These are phyloP conservation scores for Cyanodermella asteris DNA, from an alignment of 2,329 filamentous ascomycete genomes.

Conservation along the genomic window DNA sequence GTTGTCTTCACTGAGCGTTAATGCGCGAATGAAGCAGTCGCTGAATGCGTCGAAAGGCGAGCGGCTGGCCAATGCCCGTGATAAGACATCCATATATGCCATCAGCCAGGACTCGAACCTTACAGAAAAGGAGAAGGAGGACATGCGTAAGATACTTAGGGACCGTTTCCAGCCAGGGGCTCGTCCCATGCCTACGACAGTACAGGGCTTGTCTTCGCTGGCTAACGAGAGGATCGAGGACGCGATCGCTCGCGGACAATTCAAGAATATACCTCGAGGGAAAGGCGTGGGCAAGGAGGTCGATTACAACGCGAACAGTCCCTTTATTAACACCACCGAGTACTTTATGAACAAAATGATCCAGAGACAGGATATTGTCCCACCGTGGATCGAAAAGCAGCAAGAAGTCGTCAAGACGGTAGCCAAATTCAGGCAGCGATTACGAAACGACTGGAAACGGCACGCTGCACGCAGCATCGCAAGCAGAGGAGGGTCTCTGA, in stretches of 20 bases:
- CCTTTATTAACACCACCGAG: conserved; percentile 88
- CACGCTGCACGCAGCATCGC: conserved; percentile 63
- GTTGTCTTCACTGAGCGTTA: conserved; percentile 20
- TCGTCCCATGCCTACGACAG: conserved; percentile 49
- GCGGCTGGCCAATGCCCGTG: conserved; percentile 35
- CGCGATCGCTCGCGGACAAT: conserved; percentile 77
- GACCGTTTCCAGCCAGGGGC: conserved; percentile 59
- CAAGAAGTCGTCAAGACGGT: conserved; percentile 59
- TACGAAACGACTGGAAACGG: conserved; percentile 65
- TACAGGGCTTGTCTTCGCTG: conserved; percentile 58
- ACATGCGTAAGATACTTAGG: conserved; percentile 48
- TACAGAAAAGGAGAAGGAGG: conserved; percentile 50
- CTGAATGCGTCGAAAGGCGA: conserved; percentile 20
- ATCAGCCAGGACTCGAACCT: conserved; percentile 32
- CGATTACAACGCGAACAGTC: conserved; percentile 64
- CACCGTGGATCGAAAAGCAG: conserved; percentile 97
- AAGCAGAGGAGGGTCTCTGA: conserved; percentile 50
- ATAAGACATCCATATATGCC: conserved; percentile 34
- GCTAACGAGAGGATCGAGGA: conserved; percentile 89
- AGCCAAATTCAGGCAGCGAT: conserved; percentile 46
- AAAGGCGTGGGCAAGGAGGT: conserved; percentile 45
- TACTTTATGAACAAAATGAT: conserved; percentile 99
- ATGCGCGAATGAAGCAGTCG: conserved; percentile 19
- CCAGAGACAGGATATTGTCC: conserved; percentile 81
- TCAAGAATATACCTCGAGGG: conserved; percentile 63